Conservation (phyloP, 306 rosid genomes). For the Cucurbita argyrosperma region DNA sequence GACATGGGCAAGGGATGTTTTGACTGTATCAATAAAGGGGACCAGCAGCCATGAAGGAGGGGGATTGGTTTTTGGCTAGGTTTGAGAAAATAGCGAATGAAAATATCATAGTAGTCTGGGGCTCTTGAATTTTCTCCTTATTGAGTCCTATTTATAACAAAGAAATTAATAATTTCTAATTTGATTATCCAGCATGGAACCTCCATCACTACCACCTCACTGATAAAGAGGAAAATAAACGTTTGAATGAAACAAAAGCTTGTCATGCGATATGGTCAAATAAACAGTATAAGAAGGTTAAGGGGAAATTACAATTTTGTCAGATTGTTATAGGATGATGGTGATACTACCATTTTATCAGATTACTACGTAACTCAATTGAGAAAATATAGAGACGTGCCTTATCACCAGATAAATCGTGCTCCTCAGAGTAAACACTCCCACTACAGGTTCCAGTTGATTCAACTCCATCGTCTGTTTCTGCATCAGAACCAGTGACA, state of each 20-base stretch:
- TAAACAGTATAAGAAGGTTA: neutral
- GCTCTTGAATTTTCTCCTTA: neutral
- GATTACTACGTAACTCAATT: neutral
- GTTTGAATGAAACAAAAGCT: neutral
- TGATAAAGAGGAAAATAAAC: neutral
- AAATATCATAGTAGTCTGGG: neutral
- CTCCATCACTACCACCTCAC: neutral
- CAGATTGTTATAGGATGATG: neutral
- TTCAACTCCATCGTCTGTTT: constrained; percentile 32
- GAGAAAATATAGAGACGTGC: constrained; percentile 22
- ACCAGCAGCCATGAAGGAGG: neutral
- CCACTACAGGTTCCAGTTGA: constrained; percentile 40
- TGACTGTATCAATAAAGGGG: neutral
- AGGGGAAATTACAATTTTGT: neutral
- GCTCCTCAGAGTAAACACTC: constrained; percentile 27
- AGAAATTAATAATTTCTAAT: neutral
- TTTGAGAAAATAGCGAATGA: neutral
- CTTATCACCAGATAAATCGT: constrained; percentile 26
- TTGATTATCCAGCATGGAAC: neutral
- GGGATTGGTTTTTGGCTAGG: neutral
- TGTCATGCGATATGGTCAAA: neutral
- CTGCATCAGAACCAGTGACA: constrained; percentile 43
- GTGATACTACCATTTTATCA: neutral
- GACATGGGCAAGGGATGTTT: neutral
- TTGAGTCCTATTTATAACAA: neutral